phyloP scores from a whole-genome alignment of 768 basidiomycete genomes.

The Leccinum disarticulatum region DNA sequence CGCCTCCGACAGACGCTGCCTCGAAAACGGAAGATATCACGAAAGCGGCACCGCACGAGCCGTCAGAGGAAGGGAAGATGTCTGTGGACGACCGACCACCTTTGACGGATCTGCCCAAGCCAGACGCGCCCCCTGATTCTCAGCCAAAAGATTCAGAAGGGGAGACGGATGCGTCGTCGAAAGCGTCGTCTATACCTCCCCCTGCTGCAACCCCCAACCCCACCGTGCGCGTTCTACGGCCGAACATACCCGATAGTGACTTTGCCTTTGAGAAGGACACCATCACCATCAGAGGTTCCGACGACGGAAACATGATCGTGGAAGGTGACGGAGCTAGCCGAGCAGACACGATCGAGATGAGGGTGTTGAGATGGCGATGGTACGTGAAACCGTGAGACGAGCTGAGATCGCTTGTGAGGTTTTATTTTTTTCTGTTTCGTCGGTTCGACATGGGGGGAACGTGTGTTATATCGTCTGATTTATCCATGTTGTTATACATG shows the following conservation, averaged over 20 bases:
- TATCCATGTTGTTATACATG: constrained; percentile 18
- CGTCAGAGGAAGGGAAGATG: not conserved
- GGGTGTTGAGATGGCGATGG: constrained; percentile 33
- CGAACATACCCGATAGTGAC: constrained; percentile 19
- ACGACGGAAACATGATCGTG: constrained; percentile 14
- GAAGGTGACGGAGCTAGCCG: constrained; percentile 6
- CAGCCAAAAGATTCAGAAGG: not conserved
- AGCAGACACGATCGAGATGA: constrained; percentile 18
- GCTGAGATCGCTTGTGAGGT: not conserved
- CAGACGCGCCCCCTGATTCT: not conserved
- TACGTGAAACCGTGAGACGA: constrained; percentile 5
- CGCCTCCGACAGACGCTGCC: not conserved
- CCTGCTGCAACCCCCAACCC: not conserved
- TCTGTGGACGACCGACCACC: not conserved
- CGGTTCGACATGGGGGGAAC: not conserved
- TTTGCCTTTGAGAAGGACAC: constrained; percentile 25
- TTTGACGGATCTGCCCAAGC: constrained; percentile 6
- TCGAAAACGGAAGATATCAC: constrained; percentile 8
- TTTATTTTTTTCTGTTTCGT: not conserved
- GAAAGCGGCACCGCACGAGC: not conserved
- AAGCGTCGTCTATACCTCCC: not conserved
- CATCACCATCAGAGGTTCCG: constrained; percentile 17
- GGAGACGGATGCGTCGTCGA: not conserved
- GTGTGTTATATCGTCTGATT: constrained; percentile 12
- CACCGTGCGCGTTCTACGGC: constrained; percentile 12